phyloP scores from a whole-genome alignment of 345 rosid species.

The Anastatica hierochuntica region DNA sequence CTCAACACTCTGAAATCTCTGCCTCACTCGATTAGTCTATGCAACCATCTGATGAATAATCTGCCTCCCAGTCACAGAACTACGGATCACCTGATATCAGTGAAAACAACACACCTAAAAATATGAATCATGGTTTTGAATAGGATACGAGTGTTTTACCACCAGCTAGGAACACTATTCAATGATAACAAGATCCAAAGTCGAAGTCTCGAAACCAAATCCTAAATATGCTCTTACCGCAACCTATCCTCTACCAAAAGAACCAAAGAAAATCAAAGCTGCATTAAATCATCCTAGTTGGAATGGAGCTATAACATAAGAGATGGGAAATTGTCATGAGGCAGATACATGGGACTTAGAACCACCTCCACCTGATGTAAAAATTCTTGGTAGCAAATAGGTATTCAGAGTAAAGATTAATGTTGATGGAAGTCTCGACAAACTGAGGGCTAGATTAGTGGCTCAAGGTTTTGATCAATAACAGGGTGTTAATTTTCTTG shows the following conservation, averaged over 20 bases:
- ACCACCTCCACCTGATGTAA: neutral
- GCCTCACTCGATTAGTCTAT: too few relatives aligned
- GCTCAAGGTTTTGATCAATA: neutral
- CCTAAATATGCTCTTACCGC: too few relatives aligned
- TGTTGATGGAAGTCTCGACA: neutral
- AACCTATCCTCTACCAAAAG: neutral
- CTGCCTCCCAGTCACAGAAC: too few relatives aligned
- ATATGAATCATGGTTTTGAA: too few relatives aligned
- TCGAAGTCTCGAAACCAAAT: too few relatives aligned
- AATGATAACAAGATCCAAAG: too few relatives aligned
- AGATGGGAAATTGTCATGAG: neutral
- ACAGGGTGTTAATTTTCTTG: neutral
- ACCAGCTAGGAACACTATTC: too few relatives aligned
- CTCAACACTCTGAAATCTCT: too few relatives aligned
- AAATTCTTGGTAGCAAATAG: neutral
- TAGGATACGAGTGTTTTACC: too few relatives aligned
- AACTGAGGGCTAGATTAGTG: neutral
- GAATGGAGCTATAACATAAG: neutral
- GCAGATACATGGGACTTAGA: neutral
- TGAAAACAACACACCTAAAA: too few relatives aligned
- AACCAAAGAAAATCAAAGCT: neutral
- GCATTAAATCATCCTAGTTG: neutral
- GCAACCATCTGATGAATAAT: too few relatives aligned
- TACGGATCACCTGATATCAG: too few relatives aligned
- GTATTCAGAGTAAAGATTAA: neutral